Conservation (phyloP, 352 stramenopile species). For the Globisporangium cystogenes region DNA sequence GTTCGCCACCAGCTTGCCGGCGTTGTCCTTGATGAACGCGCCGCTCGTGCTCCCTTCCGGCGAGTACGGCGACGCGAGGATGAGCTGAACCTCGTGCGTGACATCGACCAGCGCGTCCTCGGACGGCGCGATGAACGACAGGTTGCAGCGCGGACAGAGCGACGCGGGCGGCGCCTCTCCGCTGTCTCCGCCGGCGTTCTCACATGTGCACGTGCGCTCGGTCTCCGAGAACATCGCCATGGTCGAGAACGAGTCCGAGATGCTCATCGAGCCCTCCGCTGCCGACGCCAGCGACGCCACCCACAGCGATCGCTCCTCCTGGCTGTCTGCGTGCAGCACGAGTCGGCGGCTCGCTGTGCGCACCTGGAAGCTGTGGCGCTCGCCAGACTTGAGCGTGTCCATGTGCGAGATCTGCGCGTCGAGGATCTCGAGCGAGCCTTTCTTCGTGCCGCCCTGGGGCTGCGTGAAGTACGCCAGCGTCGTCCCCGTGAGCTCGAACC, state of each 20-base stretch:
- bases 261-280: conserved; percentile 24
- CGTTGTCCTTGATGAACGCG: conserved; percentile 69
- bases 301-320: conserved; percentile 82
- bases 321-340: conserved; percentile 75
- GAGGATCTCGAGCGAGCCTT: conserved; percentile 63
- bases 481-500: conserved; percentile 71
- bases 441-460: conserved; percentile 64
- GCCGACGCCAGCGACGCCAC: conserved; percentile 64
- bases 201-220: conserved; percentile 59
- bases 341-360: conserved; percentile 50
- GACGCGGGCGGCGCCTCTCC: not conserved
- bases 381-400: conserved; percentile 78
- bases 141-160: conserved; percentile 59
- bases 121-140: conserved; percentile 76
- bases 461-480: conserved; percentile 78
- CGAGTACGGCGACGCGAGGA: conserved; percentile 80
- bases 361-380: conserved; percentile 79
- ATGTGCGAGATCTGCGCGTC: conserved; percentile 49
- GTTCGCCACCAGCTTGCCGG: conserved; percentile 37
- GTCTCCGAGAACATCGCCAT: conserved; percentile 21
- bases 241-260: conserved; percentile 13
- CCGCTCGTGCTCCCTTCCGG: conserved; percentile 72
- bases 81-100: conserved; percentile 71
- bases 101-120: conserved; percentile 73
- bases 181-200: conserved; percentile 24